These are phyloP conservation scores for Candida pseudoglaebosa DNA, from an alignment of 805 yeast genomes.

Conservation along the genomic window DNA sequence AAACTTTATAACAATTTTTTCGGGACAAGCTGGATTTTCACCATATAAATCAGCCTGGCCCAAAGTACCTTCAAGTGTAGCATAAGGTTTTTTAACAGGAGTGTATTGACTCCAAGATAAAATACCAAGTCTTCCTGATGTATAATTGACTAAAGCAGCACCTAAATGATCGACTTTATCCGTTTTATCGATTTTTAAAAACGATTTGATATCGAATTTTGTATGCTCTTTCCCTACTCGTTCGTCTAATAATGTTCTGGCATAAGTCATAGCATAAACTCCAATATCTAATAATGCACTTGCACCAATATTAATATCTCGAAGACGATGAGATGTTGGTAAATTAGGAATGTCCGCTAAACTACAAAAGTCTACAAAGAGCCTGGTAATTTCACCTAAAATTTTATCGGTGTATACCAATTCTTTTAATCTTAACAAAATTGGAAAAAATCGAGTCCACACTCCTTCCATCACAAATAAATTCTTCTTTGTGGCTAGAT, in stretches of 20 bases:
- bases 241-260: constrained; percentile 36
- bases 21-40: constrained; percentile 31
- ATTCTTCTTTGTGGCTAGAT: constrained; percentile 40
- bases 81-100: constrained; percentile 24
- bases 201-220: constrained; percentile 25
- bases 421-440: constrained; percentile 26
- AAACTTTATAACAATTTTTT: constrained; percentile 28
- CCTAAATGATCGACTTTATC: constrained; percentile 43
- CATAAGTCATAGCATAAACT: constrained; percentile 47
- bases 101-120: constrained; percentile 27
- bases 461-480: constrained; percentile 56
- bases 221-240: constrained; percentile 26
- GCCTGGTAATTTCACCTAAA: constrained; percentile 45
- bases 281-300: constrained; percentile 58
- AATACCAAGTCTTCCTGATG: constrained; percentile 40
- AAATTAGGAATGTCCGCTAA: constrained; percentile 28
- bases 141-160: constrained; percentile 33
- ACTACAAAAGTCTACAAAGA: constrained; percentile 41
- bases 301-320: constrained; percentile 47
- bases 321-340: constrained; percentile 32
- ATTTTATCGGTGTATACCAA: constrained; percentile 36
- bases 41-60: constrained; percentile 29
- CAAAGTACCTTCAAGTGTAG: constrained; percentile 32
- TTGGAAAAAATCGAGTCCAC: constrained; percentile 56
- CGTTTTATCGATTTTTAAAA: constrained; percentile 27